Percentiles rank a stretch among this genome's conserved stretches.
phyloP scores from a whole-genome alignment of 139 green algal genomes.

The Edaphochlamys debaryana region DNA sequence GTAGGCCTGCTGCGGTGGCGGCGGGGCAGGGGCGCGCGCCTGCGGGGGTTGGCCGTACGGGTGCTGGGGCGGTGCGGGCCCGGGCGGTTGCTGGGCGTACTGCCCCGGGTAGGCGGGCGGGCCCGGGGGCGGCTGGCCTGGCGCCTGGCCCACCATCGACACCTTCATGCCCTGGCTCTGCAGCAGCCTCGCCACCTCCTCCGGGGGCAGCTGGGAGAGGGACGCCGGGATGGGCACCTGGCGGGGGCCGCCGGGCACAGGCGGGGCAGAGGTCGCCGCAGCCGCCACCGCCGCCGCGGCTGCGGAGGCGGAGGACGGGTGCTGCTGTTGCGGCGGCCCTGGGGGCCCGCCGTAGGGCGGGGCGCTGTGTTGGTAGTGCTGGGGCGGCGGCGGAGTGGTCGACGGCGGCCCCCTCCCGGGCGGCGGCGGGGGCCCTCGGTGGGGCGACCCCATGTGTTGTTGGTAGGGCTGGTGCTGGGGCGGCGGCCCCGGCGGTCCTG shows the following conservation, averaged over 20 bases:
- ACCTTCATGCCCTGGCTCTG: slow-evolving; percentile 1
- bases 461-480: too few species aligned
- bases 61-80: neutral
- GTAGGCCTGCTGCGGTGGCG: too few species aligned
- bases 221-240: slow-evolving; percentile 6
- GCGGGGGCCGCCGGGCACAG: neutral
- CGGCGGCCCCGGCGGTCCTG: too few species aligned
- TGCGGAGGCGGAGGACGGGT: neutral
- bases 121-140: too few species aligned
- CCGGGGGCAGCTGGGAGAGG: neutral
- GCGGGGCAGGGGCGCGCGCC: too few species aligned
- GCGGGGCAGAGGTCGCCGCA: neutral
- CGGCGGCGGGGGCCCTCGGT: too few species aligned
- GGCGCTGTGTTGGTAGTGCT: neutral
- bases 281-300: neutral
- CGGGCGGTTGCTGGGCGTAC: neutral
- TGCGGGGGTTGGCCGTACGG: neutral
- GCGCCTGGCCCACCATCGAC: neutral
- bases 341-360: neutral
- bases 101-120: too few species aligned
- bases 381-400: neutral
- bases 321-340: neutral
- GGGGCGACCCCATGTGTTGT: too few species aligned
- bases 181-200: slow-evolving; percentile 24
- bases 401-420: neutral